phyloP scores from a whole-genome alignment of 345 rosid genomes.

The Aurinia saxatilis region DNA sequence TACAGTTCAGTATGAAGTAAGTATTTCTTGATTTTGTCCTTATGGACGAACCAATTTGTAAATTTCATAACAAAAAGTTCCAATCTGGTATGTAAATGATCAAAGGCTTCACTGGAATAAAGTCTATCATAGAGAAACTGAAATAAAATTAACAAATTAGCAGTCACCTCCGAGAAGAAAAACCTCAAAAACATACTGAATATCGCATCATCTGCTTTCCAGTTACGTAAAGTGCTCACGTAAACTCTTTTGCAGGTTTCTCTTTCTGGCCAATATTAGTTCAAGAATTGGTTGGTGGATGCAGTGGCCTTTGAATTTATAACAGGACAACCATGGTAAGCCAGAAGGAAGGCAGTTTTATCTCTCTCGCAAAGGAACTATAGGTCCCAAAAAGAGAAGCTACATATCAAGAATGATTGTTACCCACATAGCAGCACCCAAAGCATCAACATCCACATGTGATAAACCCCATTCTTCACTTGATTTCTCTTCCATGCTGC shows the following conservation, averaged over 20 bases:
- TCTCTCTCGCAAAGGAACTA: constrained; percentile 48
- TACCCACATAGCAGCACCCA: constrained; percentile 95
- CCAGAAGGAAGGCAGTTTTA: constrained; percentile 65
- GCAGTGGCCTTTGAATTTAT: constrained; percentile 3
- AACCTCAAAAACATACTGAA: neutral
- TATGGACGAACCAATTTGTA: neutral
- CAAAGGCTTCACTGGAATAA: neutral
- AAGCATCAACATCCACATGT: constrained; percentile 81
- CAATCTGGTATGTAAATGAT: neutral
- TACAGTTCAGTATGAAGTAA: too few species aligned
- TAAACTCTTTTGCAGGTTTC: neutral
- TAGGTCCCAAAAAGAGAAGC: constrained; percentile 92
- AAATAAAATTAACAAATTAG: neutral
- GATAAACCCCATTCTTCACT: constrained; percentile 73
- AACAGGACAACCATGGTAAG: constrained; percentile 63
- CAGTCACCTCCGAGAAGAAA: neutral
- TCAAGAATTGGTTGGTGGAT: neutral
- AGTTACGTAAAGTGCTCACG: neutral
- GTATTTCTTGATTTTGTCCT: too few species aligned
- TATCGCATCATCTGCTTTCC: neutral
- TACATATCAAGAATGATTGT: constrained; percentile 90
- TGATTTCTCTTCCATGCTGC: constrained; percentile 90
- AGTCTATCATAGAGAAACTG: neutral
- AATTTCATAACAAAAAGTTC: neutral
- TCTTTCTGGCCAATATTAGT: neutral